Base-by-base conservation (phyloP, 2,329 filamentous ascomycete species). In the Alternaria infectoria region DNA sequence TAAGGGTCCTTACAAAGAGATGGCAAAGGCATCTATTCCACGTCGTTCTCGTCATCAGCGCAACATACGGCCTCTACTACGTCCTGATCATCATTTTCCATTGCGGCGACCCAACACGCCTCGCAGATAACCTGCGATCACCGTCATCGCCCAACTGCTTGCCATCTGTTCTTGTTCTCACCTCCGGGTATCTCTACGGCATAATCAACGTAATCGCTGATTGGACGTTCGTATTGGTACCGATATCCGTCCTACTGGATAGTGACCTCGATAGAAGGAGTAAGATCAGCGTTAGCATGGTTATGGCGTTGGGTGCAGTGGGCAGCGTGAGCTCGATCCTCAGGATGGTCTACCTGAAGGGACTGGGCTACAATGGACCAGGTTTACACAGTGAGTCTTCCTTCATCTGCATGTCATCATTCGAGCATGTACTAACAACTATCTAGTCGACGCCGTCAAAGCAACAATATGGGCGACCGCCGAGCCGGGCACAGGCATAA, bases 401-500 rank as follows among this genome's bases (percentile, higher is more conserved):
- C 8, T n/a, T 4, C 11, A 30, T 12, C 21, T n/a, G 15, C 26
- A n/a, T 4, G 15, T n/a, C 9, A 15, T 40, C 4, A 15, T 25
- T 44, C 15, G 13, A 6, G 11, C 17, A 13, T 32, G 57, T 71
- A 25, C 63, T 57, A 75, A 25, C 4, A 6, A 12, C 4, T 4
- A 5, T 32, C n/a, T 32, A 77, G 74, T 64, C 43, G 67, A 77
- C 58, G 74, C 79, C 57, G 78, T 78, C 40, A 78, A 78, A 67
- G 77, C 78, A 23, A 80, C 76, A 13, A 78, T 82, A 45, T 85
- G 83, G 82, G 83, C 83, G 4, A 79, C 84, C 30, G 78, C 84
- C 23, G 84, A 85, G 64, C 82, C 83, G 32, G 84, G 82, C 10
- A 83, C 82, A 17, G 84, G 84, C 17, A 84, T 86, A 64, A 79